Conservation (phyloP, 495 filamentous ascomycete species). For the Parachaetomium inaequale region DNA sequence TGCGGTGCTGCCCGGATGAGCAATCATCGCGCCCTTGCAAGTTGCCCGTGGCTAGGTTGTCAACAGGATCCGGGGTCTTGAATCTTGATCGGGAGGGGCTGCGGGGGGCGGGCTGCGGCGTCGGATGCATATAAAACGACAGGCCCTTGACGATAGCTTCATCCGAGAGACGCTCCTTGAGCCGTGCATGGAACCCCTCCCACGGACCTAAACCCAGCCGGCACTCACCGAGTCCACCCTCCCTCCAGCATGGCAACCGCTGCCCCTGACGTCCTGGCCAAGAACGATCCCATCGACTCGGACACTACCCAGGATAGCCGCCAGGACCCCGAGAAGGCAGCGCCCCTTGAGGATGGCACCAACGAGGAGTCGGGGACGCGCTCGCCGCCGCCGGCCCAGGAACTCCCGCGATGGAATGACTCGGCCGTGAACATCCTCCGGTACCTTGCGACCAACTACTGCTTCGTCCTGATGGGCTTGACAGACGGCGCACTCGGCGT, state of each 20-base stretch:
- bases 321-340: slow-evolving; percentile 14
- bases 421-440: slow-evolving; percentile 63
- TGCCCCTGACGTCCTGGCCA: neutral
- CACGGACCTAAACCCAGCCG: neutral
- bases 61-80: neutral
- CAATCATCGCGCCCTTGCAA: slow-evolving; percentile 1
- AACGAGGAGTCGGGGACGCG: slow-evolving; percentile 14
- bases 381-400: neutral
- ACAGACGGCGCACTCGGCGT: slow-evolving; percentile 82
- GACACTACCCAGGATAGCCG: neutral
- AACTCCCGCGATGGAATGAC: slow-evolving; percentile 59
- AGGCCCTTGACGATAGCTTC: neutral
- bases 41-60: neutral
- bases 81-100: neutral
- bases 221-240: neutral
- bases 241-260: slow-evolving; percentile 5
- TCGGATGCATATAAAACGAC: neutral
- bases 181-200: neutral
- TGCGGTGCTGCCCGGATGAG: neutral
- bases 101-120: too few relatives aligned
- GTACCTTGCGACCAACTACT: slow-evolving; percentile 62
- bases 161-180: neutral
- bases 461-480: slow-evolving; percentile 73
- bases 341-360: slow-evolving; percentile 5
- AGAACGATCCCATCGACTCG: neutral